Evolutionary conservation across 371 early-diverging fungal genomes (phyloP).

Genomic region (Nematocida sp.): DNA sequence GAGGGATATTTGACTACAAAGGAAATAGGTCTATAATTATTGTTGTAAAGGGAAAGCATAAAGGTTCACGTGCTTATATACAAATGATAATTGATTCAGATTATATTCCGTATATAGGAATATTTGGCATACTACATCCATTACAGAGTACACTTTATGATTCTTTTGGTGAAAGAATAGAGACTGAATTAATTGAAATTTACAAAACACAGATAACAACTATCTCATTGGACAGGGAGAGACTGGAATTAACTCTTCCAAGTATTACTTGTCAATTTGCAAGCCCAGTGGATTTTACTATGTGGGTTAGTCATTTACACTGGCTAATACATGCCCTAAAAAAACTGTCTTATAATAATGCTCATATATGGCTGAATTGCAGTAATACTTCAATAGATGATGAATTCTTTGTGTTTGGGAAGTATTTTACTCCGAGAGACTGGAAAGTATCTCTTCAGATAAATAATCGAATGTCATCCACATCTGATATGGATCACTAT

Average conservation of each 20-base stretch:
- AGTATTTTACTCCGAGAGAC: slow-evolving; percentile 11
- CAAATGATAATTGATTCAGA: not conserved
- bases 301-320: no score
- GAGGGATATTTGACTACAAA: not conserved
- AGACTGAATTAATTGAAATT: not conserved
- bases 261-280: no score
- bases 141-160: not conserved
- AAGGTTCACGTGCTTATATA: not conserved
- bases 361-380: no score
- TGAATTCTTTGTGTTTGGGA: not conserved
- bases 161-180: not conserved
- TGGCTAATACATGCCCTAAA: no score
- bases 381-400: not conserved
- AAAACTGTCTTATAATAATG: no score
- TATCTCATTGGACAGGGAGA: no score
- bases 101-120: not conserved
- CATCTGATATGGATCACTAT: not conserved
- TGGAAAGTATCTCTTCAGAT: slow-evolving; percentile 7
- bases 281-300: no score
- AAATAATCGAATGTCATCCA: not conserved
- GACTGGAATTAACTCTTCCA: no score
- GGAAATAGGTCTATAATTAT: not conserved
- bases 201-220: not conserved
- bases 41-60: not conserved
- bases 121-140: not conserved